phyloP scores from a whole-genome alignment of 371 early-diverging fungal species.

The Mucor irregularis region DNA sequence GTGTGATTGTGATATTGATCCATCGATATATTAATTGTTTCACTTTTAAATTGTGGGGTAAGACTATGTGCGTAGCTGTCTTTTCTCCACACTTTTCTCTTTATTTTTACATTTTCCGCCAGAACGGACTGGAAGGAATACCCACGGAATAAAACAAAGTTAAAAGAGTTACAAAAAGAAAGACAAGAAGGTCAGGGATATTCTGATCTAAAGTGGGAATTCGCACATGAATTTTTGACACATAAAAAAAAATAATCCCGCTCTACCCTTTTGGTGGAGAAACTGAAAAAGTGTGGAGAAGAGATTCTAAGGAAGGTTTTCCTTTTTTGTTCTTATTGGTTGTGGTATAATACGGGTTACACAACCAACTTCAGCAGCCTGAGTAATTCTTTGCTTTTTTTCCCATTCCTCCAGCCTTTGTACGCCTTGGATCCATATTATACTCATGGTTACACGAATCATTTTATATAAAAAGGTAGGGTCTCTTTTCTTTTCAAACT shows the following conservation, averaged over 20 bases:
- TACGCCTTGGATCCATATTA: constrained; percentile 3
- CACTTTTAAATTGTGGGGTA: no score
- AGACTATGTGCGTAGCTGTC: no score
- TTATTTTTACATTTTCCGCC: no score
- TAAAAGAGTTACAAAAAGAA: no score
- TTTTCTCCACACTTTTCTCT: no score
- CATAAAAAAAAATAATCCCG: no score
- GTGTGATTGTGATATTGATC: no score
- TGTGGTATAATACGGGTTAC: constrained; percentile 16
- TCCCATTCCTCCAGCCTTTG: constrained; percentile 12
- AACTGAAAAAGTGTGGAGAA: background rate
- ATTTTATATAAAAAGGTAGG: background rate
- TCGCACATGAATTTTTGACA: background rate
- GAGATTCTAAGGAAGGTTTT: background rate
- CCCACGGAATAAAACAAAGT: no score
- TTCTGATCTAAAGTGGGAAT: no score
- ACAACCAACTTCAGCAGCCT: background rate
- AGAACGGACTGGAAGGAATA: no score
- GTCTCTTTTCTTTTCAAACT: background rate
- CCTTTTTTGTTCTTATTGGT: constrained; percentile 10
- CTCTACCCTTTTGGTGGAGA: no score
- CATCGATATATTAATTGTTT: no score
- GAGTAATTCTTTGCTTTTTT: background rate
- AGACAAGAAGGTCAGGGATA: background rate
- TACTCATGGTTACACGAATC: constrained; percentile 2